These are phyloP conservation scores for Fragaria ananassa DNA, from an alignment of 306 rosid genomes.

Conservation along the genomic window DNA sequence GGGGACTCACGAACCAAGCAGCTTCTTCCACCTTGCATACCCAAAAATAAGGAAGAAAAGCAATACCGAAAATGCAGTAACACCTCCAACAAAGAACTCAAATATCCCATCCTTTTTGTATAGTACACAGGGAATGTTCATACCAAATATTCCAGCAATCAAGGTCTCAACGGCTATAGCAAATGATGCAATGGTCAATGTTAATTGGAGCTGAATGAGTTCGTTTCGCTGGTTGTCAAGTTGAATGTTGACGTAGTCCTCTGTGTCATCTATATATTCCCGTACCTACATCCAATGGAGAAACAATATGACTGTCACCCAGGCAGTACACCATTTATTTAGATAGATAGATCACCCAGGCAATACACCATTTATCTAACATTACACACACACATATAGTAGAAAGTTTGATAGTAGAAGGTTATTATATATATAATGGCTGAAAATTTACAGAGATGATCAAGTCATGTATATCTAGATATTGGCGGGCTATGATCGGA, in stretches of 20 bases:
- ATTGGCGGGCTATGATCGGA: too few relatives aligned
- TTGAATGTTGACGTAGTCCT: constrained; percentile 92
- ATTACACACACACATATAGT: too few relatives aligned
- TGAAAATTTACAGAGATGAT: too few relatives aligned
- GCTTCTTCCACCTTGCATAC: constrained; percentile 90
- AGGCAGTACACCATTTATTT: neutral
- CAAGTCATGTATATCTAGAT: too few relatives aligned
- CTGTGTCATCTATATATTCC: constrained; percentile 95
- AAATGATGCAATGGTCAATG: constrained; percentile 84
- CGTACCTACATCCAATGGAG: constrained; percentile 62
- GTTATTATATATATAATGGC: too few relatives aligned
- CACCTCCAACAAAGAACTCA: constrained; percentile 42
- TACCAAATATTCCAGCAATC: constrained; percentile 73
- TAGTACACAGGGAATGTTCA: constrained; percentile 75
- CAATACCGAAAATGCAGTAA: constrained; percentile 37
- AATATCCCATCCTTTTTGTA: constrained; percentile 35
- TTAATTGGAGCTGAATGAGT: constrained; percentile 95
- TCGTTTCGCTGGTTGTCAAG: constrained; percentile 96
- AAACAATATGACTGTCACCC: neutral
- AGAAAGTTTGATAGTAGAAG: too few relatives aligned
- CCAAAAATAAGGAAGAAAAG: constrained; percentile 67
- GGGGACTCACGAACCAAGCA: constrained; percentile 64
- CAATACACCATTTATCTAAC: neutral
- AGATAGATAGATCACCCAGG: too few relatives aligned
- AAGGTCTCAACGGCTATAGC: constrained; percentile 69